Evolutionary conservation across 1,139 yeast genomes (phyloP).

Genomic region (Komagataea norvegica): DNA sequence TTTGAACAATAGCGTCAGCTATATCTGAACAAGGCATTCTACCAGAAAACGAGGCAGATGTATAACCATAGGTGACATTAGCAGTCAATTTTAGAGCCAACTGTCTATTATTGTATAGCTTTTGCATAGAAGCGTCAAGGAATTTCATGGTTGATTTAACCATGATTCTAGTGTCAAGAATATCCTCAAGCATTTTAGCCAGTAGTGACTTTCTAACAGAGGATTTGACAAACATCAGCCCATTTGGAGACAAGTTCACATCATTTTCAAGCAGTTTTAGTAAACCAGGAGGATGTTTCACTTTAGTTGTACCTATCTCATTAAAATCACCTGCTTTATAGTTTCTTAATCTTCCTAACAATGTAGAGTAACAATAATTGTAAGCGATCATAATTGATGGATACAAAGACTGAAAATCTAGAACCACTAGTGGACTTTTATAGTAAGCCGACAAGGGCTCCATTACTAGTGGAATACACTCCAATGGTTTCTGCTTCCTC

Average conservation of each 20-base stretch:
- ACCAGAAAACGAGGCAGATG: constrained; percentile 93
- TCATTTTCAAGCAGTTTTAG: constrained; percentile 49
- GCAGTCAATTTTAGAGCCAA: constrained; percentile 86
- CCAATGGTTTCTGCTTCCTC: constrained; percentile 78
- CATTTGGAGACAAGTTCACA: constrained; percentile 78
- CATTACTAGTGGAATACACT: constrained; percentile 85
- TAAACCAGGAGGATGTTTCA: constrained; percentile 53
- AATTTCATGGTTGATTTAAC: constrained; percentile 69
- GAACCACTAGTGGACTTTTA: constrained; percentile 81
- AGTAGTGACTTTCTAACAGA: constrained; percentile 64
- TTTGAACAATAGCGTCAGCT: constrained; percentile 90
- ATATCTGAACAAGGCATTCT: constrained; percentile 96
- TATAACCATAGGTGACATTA: constrained; percentile 92
- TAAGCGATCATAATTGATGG: constrained; percentile 92
- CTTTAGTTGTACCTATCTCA: constrained; percentile 46
- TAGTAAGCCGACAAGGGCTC: constrained; percentile 86
- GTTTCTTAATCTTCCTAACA: constrained; percentile 64
- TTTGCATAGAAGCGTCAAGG: constrained; percentile 39
- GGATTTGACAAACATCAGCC: constrained; percentile 68
- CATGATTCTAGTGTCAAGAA: constrained; percentile 73
- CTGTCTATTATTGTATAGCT: constrained; percentile 71
- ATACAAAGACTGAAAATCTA: constrained; percentile 90
- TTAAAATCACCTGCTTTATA: constrained; percentile 44
- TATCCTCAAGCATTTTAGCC: constrained; percentile 80
- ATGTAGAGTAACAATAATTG: constrained; percentile 86